A percentile compares a stretch with the other conserved stretches of the same genome.
These are phyloP conservation scores for Solanum sparsipilum DNA, from an alignment of 257 asterid species.

Conservation along the genomic window DNA sequence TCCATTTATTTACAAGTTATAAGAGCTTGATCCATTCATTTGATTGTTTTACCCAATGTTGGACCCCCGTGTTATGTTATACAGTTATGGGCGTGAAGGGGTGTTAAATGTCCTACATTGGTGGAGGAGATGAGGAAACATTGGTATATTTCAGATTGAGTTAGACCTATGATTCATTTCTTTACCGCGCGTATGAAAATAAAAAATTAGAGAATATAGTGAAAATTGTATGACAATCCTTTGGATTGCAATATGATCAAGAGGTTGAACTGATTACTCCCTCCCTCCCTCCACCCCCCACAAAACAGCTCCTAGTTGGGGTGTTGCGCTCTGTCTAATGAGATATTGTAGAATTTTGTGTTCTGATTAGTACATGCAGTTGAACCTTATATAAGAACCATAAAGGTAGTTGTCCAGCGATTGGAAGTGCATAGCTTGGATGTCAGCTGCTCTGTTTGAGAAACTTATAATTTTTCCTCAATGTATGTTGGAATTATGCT, in stretches of 20 bases:
- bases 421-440: neutral
- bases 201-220: neutral
- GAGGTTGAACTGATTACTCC: neutral
- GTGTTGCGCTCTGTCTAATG: neutral
- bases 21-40: neutral
- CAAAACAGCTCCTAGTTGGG: neutral
- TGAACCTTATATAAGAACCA: neutral
- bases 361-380: neutral
- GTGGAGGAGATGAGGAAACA: neutral
- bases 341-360: neutral
- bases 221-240: neutral
- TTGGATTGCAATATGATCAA: neutral
- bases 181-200: neutral
- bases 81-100: neutral
- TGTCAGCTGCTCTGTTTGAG: neutral
- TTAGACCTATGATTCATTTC: neutral
- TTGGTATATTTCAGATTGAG: neutral
- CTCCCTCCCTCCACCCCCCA: neutral
- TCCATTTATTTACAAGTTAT: neutral
- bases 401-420: neutral
- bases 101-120: neutral
- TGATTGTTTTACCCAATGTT: neutral
- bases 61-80: neutral
- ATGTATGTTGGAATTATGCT: neutral
- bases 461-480: neutral